Evolutionary conservation across 2,329 filamentous ascomycete species (phyloP).

Genomic region (Colletotrichum musicola): DNA sequence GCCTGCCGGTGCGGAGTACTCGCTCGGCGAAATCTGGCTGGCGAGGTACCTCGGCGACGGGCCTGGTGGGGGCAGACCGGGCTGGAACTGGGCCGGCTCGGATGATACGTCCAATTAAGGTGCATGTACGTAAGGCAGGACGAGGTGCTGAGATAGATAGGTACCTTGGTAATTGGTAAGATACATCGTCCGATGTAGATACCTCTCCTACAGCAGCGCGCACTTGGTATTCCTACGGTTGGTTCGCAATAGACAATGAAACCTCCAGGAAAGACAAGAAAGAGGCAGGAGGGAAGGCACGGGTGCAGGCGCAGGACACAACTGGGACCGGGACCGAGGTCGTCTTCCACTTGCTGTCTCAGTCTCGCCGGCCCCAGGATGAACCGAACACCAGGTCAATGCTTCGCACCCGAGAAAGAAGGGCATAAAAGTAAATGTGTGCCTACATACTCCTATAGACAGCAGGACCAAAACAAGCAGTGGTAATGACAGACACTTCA

Average conservation of each 20-base stretch:
- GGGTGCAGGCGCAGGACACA: too few species aligned
- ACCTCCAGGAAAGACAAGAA: not conserved
- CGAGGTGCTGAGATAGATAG: not conserved
- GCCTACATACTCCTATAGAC: too few species aligned
- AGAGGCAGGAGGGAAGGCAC: not conserved
- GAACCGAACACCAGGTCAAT: not conserved
- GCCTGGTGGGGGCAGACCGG: not conserved
- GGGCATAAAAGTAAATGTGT: not conserved
- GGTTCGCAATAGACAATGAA: not conserved
- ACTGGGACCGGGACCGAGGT: too few species aligned
- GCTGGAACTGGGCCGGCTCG: constrained; percentile 24
- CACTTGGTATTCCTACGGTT: not conserved
- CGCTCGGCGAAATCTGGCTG: too few species aligned
- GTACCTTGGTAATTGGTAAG: not conserved
- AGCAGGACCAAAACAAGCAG: too few species aligned
- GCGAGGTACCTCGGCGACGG: not conserved
- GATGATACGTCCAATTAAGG: constrained; percentile 36
- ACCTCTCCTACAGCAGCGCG: too few species aligned
- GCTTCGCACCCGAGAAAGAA: not conserved
- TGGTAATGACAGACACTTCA: too few species aligned
- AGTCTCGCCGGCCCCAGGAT: not conserved
- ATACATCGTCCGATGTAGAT: not conserved
- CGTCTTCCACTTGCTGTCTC: not conserved
- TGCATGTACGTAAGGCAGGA: constrained; percentile 13
- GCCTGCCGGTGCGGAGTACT: too few species aligned